phyloP scores from a whole-genome alignment of 2,329 filamentous ascomycete genomes.

The Zymoseptoria crescenta region DNA sequence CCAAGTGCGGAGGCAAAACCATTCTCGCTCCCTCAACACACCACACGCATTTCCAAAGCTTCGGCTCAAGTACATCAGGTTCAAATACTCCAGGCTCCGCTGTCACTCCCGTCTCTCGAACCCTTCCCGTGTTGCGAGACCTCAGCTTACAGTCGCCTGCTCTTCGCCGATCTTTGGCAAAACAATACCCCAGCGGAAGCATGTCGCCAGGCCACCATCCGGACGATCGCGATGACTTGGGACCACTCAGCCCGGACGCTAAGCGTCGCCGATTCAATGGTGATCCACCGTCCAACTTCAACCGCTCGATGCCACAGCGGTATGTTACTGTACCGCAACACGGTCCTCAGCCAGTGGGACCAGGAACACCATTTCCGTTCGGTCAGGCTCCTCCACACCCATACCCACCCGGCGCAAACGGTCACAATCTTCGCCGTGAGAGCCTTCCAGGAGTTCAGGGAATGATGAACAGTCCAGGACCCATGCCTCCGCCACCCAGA shows the following conservation, averaged over 20 bases:
- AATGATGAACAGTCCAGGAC: constrained; percentile 27
- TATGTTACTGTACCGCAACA: constrained; percentile 17
- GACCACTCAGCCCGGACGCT: constrained; percentile 46
- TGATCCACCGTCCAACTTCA: constrained; percentile 29
- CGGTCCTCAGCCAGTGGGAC: constrained; percentile 12
- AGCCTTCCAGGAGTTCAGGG: constrained; percentile 36
- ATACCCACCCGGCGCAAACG: constrained; percentile 31
- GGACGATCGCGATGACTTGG: constrained; percentile 35
- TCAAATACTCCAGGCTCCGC: constrained; percentile 25
- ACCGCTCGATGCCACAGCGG: constrained; percentile 28
- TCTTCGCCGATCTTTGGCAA: constrained; percentile 15
- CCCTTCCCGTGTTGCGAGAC: constrained; percentile 29
- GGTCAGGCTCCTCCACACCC: constrained; percentile 36
- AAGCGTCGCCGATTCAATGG: constrained; percentile 57
- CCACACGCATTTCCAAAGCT: constrained; percentile 25
- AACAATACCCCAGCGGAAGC: constrained; percentile 21
- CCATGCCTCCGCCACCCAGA: constrained; percentile 50
- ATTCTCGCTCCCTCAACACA: constrained; percentile 57
- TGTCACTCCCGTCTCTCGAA: constrained; percentile 30
- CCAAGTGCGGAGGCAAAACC: constrained; percentile 63
- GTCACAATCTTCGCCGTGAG: constrained; percentile 27
- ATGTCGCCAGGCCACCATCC: constrained; percentile 26
- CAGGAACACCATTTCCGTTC: constrained; percentile 35
- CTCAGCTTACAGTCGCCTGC: constrained; percentile 30
- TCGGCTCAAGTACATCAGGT: constrained; percentile 20